Percentiles rank a stretch among this genome's conserved stretches.
Conservation (phyloP, 2,329 filamentous ascomycete genomes). For the Colletotrichum limetticola region DNA sequence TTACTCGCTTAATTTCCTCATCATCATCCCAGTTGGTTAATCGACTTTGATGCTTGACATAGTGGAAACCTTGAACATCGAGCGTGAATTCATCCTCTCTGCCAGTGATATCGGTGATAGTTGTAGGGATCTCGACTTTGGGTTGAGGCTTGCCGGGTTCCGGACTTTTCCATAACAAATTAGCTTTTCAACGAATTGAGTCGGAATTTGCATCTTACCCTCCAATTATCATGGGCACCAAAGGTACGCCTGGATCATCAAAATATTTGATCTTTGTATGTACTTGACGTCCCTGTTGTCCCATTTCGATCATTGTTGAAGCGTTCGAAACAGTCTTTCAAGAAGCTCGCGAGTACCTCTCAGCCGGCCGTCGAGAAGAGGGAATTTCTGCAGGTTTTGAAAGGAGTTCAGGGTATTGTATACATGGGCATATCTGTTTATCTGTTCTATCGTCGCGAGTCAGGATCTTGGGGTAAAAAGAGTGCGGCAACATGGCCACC, state of each 20-base stretch:
- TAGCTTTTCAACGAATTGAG: neutral
- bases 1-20: slow-evolving; percentile 59
- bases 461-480: neutral
- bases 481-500: slow-evolving; percentile 12
- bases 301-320: neutral
- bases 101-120: slow-evolving; percentile 65
- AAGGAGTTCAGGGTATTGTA: neutral
- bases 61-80: slow-evolving; percentile 66
- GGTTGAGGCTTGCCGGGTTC: slow-evolving; percentile 48
- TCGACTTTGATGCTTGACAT: slow-evolving; percentile 59
- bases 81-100: slow-evolving; percentile 74
- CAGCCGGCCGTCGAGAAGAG: neutral
- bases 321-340: neutral
- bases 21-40: slow-evolving; percentile 68
- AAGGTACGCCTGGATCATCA: slow-evolving; percentile 29
- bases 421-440: slow-evolving; percentile 4
- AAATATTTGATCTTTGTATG: slow-evolving; percentile 31
- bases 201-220: slow-evolving; percentile 4
- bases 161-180: neutral
- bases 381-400: neutral
- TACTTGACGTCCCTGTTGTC: slow-evolving; percentile 17
- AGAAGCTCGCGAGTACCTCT: neutral
- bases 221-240: slow-evolving; percentile 33
- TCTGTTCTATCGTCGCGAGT: slow-evolving; percentile 19
- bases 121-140: slow-evolving; percentile 65